phyloP scores from a whole-genome alignment of 352 stramenopile species.

The Pythium scleroteichum region DNA sequence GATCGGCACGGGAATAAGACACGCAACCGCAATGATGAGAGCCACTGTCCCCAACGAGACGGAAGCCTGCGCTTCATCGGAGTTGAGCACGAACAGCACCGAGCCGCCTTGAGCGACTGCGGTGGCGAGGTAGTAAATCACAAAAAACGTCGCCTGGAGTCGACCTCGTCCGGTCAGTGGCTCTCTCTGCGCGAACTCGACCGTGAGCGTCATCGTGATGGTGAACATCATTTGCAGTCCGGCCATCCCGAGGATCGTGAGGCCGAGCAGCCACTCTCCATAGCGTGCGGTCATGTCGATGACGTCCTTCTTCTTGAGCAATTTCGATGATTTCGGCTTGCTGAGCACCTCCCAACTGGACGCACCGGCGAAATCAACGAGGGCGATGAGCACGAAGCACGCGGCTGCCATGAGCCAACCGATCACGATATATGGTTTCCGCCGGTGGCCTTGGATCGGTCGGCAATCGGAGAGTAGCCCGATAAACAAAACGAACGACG shows the following conservation, averaged over 20 bases:
- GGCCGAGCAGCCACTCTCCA: too few species aligned
- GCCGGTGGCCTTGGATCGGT: constrained; percentile 81
- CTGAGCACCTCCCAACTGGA: constrained; percentile 15
- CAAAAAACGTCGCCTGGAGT: constrained; percentile 41
- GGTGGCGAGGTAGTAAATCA: constrained; percentile 41
- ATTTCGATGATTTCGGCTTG: neutral
- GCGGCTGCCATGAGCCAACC: constrained; percentile 31
- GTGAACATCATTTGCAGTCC: constrained; percentile 49
- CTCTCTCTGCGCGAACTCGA: constrained; percentile 59
- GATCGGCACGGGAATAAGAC: constrained; percentile 35
- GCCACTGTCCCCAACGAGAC: constrained; percentile 29
- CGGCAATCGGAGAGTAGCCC: constrained; percentile 88
- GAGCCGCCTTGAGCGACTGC: constrained; percentile 31
- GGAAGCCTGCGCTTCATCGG: constrained; percentile 15
- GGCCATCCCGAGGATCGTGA: constrained; percentile 33
- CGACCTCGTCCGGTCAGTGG: constrained; percentile 43
- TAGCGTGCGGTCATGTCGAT: neutral
- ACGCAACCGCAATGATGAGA: constrained; percentile 23
- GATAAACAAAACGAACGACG: constrained; percentile 76
- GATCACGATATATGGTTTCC: constrained; percentile 90
- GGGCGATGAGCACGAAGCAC: constrained; percentile 11
- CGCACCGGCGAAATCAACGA: constrained; percentile 20
- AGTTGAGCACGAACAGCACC: constrained; percentile 32
- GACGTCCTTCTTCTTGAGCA: neutral
- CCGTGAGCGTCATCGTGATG: constrained; percentile 38